A percentile compares a stretch with the other conserved stretches of the same genome.
phyloP scores from a whole-genome alignment of 371 early-diverging fungal species.

The Rhizopus delemar region DNA sequence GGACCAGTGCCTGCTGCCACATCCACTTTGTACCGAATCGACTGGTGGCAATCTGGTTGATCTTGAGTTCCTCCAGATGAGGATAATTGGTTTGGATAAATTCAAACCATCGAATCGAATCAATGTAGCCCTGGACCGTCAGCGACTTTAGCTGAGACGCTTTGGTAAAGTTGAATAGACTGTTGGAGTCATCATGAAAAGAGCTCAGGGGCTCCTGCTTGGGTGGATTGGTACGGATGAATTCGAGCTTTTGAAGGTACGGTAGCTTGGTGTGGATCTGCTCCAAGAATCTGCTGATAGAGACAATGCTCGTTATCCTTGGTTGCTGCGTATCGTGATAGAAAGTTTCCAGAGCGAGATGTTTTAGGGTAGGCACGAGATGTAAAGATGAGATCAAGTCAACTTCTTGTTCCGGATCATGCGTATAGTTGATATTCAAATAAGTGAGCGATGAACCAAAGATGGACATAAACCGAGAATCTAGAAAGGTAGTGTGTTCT shows the following conservation, averaged over 20 bases:
- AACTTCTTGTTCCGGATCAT: not conserved
- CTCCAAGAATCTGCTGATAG: not conserved
- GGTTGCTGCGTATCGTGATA: too few species aligned
- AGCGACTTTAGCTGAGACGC: conserved; percentile 5
- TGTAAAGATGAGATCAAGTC: too few species aligned
- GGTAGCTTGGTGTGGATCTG: not conserved
- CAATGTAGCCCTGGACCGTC: conserved; percentile 11
- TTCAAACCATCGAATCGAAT: conserved; percentile 15
- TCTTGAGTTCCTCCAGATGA: conserved; percentile 4
- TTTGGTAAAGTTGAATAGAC: not conserved
- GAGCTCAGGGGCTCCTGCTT: not conserved
- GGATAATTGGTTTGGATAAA: conserved; percentile 16
- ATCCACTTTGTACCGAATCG: conserved; percentile 25
- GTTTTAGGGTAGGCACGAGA: not conserved
- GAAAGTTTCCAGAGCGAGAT: not conserved
- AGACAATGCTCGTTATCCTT: too few species aligned
- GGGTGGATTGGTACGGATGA: not conserved
- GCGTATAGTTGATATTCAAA: not conserved
- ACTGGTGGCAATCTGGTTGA: conserved; percentile 10
- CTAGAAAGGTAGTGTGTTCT: not conserved
- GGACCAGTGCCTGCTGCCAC: conserved; percentile 19
- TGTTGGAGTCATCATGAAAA: too few species aligned
- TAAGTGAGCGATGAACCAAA: not conserved
- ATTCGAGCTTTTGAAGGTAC: not conserved
- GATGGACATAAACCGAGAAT: not conserved